Percentiles rank a stretch among this genome's conserved stretches.
phyloP scores from a whole-genome alignment of 768 basidiomycete species.

The Amanita exitialis region DNA sequence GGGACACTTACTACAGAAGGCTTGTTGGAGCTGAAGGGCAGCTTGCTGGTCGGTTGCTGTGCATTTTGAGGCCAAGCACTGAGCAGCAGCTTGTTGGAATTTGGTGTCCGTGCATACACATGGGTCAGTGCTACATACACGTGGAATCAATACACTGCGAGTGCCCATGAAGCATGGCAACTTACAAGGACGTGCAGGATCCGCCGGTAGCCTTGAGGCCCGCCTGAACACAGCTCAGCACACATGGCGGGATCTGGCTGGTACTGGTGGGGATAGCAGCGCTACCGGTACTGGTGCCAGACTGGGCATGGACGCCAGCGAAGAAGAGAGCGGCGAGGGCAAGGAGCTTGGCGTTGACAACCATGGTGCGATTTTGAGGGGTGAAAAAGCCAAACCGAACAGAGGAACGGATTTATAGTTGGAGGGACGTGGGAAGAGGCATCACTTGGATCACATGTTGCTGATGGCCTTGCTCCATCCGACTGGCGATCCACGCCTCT shows the following conservation, averaged over 20 bases:
- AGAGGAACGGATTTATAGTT: not conserved
- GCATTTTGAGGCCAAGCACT: not conserved
- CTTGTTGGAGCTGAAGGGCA: not conserved
- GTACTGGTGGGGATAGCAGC: not conserved
- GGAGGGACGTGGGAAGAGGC: not conserved
- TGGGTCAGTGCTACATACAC: not conserved
- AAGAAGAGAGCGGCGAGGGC: not conserved
- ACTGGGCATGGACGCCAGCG: not conserved
- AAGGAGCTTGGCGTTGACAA: not conserved
- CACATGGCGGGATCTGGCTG: not conserved
- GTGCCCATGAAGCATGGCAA: not conserved
- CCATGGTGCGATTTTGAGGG: not conserved
- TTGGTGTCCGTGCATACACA: not conserved
- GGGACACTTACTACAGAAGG: not conserved
- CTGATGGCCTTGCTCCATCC: not conserved
- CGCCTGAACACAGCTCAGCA: not conserved
- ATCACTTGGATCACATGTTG: not conserved
- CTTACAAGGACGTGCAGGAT: not conserved
- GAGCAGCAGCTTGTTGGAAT: not conserved
- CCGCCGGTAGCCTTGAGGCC: not conserved
- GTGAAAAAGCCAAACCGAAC: not conserved
- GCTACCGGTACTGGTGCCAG: not conserved
- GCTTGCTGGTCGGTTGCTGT: not conserved
- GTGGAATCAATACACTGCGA: not conserved
- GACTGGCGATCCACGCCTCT: too few relatives aligned